A percentile compares a stretch with the other conserved stretches of the same genome.
Evolutionary conservation across 495 filamentous ascomycete genomes (phyloP).

Genomic region (Aspergillus leporis): DNA sequence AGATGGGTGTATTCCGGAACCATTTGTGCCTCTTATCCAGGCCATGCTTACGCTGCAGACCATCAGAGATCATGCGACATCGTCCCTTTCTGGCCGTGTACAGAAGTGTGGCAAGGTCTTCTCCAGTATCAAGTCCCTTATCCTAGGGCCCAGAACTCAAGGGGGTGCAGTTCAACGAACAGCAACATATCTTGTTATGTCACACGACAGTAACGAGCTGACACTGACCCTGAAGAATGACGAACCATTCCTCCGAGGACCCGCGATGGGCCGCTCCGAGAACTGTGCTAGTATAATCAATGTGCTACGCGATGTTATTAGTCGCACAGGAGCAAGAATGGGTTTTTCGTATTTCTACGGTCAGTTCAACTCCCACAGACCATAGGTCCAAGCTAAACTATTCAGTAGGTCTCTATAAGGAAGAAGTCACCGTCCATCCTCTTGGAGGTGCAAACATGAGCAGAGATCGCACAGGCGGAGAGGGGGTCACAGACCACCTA

Average conservation of each 20-base stretch:
- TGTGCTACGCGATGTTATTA: not conserved
- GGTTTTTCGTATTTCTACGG: slow-evolving; percentile 18
- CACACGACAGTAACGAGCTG: slow-evolving; percentile 66
- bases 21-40: slow-evolving; percentile 56
- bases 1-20: slow-evolving; percentile 62
- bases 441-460: slow-evolving; percentile 69
- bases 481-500: slow-evolving; percentile 63
- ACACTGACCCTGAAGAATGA: slow-evolving; percentile 59
- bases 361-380: not conserved
- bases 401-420: slow-evolving; percentile 26
- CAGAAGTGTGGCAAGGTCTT: slow-evolving; percentile 42
- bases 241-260: slow-evolving; percentile 8
- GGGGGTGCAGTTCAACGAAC: slow-evolving; percentile 59
- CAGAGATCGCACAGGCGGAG: slow-evolving; percentile 53
- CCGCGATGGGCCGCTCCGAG: slow-evolving; percentile 10
- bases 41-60: slow-evolving; percentile 51
- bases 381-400: not conserved
- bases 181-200: slow-evolving; percentile 71
- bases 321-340: slow-evolving; percentile 14
- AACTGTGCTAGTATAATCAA: not conserved
- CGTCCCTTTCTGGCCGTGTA: not conserved
- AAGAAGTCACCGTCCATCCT: slow-evolving; percentile 67
- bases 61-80: not conserved
- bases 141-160: slow-evolving; percentile 57
- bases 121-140: slow-evolving; percentile 47